Percentiles rank a stretch among this genome's conserved stretches.
Conservation (phyloP, 1,284 basidiomycete genomes). For the Pseudozyma flocculosa region DNA sequence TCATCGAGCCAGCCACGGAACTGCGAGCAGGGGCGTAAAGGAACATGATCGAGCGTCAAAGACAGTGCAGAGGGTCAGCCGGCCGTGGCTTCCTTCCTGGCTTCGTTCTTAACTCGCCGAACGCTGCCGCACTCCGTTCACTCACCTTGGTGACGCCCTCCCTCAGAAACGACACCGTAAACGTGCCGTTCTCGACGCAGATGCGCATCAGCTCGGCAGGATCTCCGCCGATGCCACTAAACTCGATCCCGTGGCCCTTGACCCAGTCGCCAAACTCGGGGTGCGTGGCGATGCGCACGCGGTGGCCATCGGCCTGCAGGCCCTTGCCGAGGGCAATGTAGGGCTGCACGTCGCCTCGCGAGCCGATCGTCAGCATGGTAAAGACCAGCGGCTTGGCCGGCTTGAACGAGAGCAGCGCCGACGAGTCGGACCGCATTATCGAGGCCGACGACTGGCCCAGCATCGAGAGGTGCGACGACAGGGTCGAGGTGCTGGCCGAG, state of each 20-base stretch:
- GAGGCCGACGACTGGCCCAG: not conserved
- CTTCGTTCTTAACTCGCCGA: too few species aligned
- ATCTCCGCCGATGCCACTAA: slow-evolving; percentile 89
- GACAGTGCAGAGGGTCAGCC: too few species aligned
- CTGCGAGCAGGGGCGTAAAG: slow-evolving; percentile 60
- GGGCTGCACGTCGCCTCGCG: slow-evolving; percentile 74
- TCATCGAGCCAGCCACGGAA: slow-evolving; percentile 98
- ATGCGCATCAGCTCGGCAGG: slow-evolving; percentile 79
- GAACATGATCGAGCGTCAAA: not conserved
- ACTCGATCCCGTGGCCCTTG: slow-evolving; percentile 84
- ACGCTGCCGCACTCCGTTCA: not conserved
- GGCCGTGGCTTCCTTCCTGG: too few species aligned
- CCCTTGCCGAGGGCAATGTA: slow-evolving; percentile 92
- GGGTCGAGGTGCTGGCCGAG: slow-evolving; percentile 2
- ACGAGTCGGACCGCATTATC: slow-evolving; percentile 6
- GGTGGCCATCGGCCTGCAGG: slow-evolving; percentile 83
- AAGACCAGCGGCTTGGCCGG: slow-evolving; percentile 34
- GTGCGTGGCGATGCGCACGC: slow-evolving; percentile 82
- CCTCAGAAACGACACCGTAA: slow-evolving; percentile 88
- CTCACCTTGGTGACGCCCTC: slow-evolving; percentile 81
- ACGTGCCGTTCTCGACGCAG: slow-evolving; percentile 68
- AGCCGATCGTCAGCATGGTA: slow-evolving; percentile 93
- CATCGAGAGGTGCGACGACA: slow-evolving; percentile 12
- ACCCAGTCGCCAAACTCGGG: slow-evolving; percentile 94
- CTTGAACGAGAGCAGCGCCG: slow-evolving; percentile 26